phyloP scores from a whole-genome alignment of 148 eudicot species.

The Rheum nobile region DNA sequence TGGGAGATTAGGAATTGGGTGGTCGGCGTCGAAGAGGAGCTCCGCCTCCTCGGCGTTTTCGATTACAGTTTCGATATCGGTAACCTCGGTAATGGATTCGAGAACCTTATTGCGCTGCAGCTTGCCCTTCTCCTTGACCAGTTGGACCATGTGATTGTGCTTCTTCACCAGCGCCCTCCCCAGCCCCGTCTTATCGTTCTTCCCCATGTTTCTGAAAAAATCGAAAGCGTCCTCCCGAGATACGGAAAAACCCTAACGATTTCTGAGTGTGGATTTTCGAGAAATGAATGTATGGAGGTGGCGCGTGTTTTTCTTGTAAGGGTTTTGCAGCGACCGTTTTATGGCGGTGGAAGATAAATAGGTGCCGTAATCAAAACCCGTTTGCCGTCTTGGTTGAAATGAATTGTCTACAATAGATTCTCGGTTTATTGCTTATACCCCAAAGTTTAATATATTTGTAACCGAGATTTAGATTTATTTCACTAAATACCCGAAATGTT shows the following conservation, averaged over 20 bases:
- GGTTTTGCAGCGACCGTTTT: not conserved
- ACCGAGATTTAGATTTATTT: too few relatives aligned
- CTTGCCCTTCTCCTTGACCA: constrained; percentile 63
- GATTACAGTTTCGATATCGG: constrained; percentile 79
- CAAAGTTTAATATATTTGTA: too few relatives aligned
- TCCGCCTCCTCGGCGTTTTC: constrained; percentile 79
- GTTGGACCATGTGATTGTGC: constrained; percentile 70
- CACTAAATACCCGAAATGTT: too few relatives aligned
- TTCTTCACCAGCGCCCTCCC: constrained; percentile 91
- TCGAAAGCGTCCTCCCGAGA: not conserved
- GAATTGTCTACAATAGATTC: too few relatives aligned
- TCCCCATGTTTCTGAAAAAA: constrained; percentile 31
- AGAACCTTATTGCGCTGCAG: constrained; percentile 56
- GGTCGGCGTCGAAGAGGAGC: constrained; percentile 38
- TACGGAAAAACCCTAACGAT: not conserved
- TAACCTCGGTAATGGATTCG: constrained; percentile 77
- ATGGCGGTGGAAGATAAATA: not conserved
- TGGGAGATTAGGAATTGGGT: constrained; percentile 41
- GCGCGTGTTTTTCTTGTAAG: not conserved
- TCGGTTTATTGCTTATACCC: too few relatives aligned
- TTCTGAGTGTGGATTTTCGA: not conserved
- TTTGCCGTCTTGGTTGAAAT: too few relatives aligned
- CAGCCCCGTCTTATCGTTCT: constrained; percentile 65
- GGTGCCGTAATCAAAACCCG: not conserved
- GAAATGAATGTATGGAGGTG: not conserved